Conservation (phyloP, 345 rosid genomes). For the Nephelium lappaceum region DNA sequence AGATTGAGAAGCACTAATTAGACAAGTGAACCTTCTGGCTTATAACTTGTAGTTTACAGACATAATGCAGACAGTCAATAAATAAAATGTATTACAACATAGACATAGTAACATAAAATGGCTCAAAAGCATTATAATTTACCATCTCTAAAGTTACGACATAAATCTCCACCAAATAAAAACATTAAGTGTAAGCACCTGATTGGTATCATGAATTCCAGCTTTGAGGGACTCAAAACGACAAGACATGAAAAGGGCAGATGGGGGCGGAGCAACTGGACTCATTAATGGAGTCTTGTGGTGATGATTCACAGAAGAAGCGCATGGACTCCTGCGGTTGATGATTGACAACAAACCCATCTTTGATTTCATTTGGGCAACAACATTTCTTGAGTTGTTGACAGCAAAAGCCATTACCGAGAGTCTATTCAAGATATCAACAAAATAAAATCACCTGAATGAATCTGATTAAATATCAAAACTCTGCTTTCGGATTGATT, state of each 20-base stretch:
- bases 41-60: neutral
- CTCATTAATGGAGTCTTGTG: neutral
- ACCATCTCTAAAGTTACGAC: neutral
- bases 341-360: constrained; percentile 17
- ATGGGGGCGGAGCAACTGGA: neutral
- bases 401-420: constrained; percentile 30
- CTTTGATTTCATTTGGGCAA: constrained; percentile 31
- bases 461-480: too few relatives aligned
- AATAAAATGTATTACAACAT: neutral
- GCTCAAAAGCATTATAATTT: neutral
- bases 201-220: constrained; percentile 17
- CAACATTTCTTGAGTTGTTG: constrained; percentile 24
- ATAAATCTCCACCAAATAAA: neutral
- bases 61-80: neutral
- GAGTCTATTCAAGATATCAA: neutral
- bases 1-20: too few relatives aligned
- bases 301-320: neutral
- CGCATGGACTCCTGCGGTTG: neutral
- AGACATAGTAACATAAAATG: neutral
- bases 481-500: too few relatives aligned
- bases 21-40: too few relatives aligned
- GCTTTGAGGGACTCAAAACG: constrained; percentile 37
- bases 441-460: too few relatives aligned
- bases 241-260: constrained; percentile 17
- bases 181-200: constrained; percentile 18